Evolutionary conservation across 177 flowering plant genomes (phyloP).

Genomic region (Vitis hybrid): DNA sequence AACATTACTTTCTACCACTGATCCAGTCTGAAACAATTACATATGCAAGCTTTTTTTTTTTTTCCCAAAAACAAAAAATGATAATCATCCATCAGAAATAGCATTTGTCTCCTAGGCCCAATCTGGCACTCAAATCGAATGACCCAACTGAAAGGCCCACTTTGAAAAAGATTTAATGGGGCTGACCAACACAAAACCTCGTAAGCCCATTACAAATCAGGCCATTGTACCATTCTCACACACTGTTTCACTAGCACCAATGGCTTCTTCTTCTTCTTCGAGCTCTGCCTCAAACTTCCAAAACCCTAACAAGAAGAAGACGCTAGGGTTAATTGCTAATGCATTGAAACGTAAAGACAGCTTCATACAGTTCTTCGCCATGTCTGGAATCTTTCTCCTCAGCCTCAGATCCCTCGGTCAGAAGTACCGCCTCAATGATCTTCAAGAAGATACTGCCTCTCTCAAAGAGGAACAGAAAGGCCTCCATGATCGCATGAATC

Average conservation of each 20-base stretch:
- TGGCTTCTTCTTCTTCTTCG: slow-evolving; percentile 36
- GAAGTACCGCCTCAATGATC: slow-evolving; percentile 73
- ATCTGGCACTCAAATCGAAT: too few species aligned
- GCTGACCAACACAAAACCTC: too few species aligned
- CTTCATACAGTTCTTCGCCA: slow-evolving; percentile 69
- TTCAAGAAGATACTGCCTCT: slow-evolving; percentile 59
- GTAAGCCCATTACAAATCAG: too few species aligned
- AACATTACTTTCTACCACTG: fast-evolving
- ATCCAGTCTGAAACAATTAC: too few species aligned
- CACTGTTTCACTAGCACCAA: not conserved
- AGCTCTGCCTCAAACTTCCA: slow-evolving; percentile 24
- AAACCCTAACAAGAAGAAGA: slow-evolving; percentile 25
- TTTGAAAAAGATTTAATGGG: too few species aligned
- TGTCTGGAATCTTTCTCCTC: slow-evolving; percentile 71
- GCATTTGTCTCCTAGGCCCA: too few species aligned
- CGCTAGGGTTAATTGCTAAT: slow-evolving; percentile 48
- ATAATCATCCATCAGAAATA: too few species aligned
- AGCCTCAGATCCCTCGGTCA: slow-evolving; percentile 81
- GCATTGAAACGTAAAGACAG: slow-evolving; percentile 62
- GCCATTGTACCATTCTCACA: too few species aligned
- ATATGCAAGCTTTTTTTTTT: too few species aligned
- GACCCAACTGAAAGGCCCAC: too few species aligned
- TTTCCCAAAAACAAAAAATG: too few species aligned
- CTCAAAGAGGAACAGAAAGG: slow-evolving; percentile 58
- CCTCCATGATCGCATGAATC: slow-evolving; percentile 53